A percentile compares a stretch with the other conserved stretches of the same genome.
phyloP scores from a whole-genome alignment of 75 land plant genomes.

The Pinus tabuliformis region DNA sequence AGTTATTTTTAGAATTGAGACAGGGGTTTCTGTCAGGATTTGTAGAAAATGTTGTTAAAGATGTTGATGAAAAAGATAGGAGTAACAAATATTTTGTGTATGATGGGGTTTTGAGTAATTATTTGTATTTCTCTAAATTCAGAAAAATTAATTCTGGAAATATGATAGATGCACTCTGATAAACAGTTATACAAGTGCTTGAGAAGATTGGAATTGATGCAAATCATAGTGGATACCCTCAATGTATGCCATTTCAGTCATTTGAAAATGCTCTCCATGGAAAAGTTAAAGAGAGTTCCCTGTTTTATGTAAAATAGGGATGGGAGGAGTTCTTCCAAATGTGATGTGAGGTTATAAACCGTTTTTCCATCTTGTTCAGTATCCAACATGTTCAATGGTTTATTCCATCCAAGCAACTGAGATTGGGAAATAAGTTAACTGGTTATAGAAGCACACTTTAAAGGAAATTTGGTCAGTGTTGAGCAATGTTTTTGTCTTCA shows the following conservation, averaged over 20 bases:
- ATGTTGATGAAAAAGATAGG: no score
- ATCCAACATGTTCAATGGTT: background rate
- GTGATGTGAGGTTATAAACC: background rate
- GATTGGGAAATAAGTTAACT: slow-evolving; percentile 84
- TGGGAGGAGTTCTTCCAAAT: no score
- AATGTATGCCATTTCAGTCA: slow-evolving; percentile 25
- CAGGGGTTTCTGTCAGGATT: no score
- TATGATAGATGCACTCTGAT: no score
- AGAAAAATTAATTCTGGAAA: no score
- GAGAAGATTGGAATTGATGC: slow-evolving; percentile 60
- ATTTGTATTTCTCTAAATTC: no score
- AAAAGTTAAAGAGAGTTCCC: background rate
- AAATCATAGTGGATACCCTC: slow-evolving; percentile 43
- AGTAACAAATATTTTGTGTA: no score
- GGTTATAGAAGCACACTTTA: slow-evolving; percentile 64
- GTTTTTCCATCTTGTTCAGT: background rate
- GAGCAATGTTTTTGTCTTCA: no score
- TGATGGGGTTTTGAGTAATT: no score
- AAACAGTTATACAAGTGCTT: no score
- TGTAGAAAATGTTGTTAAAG: no score
- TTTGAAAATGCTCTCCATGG: background rate
- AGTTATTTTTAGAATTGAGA: no score
- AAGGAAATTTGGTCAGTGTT: slow-evolving; percentile 58
- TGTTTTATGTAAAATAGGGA: background rate
- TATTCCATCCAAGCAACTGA: slow-evolving; percentile 59